Percentiles rank a stretch among this genome's conserved stretches.
Evolutionary conservation across 305 asterid species (phyloP).

Genomic region (Caryopteris hybrid): DNA sequence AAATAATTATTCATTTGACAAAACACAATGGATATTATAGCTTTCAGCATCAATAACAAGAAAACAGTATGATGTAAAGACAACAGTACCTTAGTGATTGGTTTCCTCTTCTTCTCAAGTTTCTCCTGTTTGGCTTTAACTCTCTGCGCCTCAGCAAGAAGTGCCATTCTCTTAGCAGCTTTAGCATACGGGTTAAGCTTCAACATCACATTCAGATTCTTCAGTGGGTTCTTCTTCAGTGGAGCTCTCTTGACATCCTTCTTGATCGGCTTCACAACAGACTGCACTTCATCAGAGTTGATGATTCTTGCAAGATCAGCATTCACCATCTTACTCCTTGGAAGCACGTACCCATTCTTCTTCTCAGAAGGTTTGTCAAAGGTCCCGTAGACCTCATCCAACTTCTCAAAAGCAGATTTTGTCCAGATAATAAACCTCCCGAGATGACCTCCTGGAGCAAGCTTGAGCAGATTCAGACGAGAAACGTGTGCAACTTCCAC

Average conservation of each 20-base stretch:
- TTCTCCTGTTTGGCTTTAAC: conserved; percentile 73
- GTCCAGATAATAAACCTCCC: conserved; percentile 86
- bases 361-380: conserved; percentile 66
- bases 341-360: conserved; percentile 76
- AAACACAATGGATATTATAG: neutral
- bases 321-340: conserved; percentile 80
- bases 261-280: conserved; percentile 86
- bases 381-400: conserved; percentile 68
- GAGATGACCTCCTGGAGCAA: conserved; percentile 83
- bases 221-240: conserved; percentile 71
- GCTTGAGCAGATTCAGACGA: conserved; percentile 56
- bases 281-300: conserved; percentile 87
- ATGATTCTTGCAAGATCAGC: conserved; percentile 88
- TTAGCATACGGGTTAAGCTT: conserved; percentile 79
- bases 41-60: neutral
- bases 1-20: neutral
- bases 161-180: conserved; percentile 81
- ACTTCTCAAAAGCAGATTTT: conserved; percentile 69
- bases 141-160: conserved; percentile 74
- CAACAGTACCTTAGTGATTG: conserved; percentile 51
- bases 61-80: neutral
- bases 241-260: conserved; percentile 61
- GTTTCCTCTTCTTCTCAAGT: conserved; percentile 66
- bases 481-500: conserved; percentile 67
- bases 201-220: conserved; percentile 63